Conservation (phyloP, 2,329 filamentous ascomycete genomes). For the Scytalidium sp. region DNA sequence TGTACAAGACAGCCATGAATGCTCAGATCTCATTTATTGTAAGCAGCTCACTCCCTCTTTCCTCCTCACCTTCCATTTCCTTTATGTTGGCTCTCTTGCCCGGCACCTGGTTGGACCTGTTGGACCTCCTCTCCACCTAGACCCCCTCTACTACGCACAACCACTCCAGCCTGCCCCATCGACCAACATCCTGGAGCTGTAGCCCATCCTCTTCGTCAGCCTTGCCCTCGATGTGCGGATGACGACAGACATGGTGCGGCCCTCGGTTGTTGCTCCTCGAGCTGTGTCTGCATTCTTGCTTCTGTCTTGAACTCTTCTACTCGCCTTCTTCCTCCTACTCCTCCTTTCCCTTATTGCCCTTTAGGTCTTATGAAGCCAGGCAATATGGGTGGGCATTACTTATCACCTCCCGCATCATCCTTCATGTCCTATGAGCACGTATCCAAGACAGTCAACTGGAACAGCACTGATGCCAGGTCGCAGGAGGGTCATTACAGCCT, state of each 20-base stretch:
- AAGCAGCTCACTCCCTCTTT: constrained; percentile 26
- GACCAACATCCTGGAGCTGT: neutral
- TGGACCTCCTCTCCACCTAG: no score
- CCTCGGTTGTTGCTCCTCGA: neutral
- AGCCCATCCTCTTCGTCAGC: constrained; percentile 1
- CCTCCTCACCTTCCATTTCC: neutral
- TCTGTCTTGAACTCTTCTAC: constrained; percentile 16
- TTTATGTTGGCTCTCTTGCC: neutral
- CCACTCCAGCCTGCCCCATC: neutral
- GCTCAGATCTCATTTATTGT: constrained; percentile 57
- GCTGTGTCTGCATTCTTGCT: neutral
- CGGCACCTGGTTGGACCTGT: neutral
- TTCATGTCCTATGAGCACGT: neutral
- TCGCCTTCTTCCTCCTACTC: constrained; percentile 17
- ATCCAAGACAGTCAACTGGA: constrained; percentile 15
- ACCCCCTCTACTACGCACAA: neutral
- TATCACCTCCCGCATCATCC: neutral
- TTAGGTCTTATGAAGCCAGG: neutral
- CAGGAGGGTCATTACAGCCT: constrained; percentile 86
- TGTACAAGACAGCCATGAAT: constrained; percentile 42
- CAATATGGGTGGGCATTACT: neutral
- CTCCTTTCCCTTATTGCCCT: constrained; percentile 28
- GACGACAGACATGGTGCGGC: neutral
- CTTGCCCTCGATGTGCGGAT: neutral
- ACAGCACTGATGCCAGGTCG: constrained; percentile 16